Percentiles rank a stretch among this genome's conserved stretches.
These are phyloP conservation scores for Coemansia sp. DNA, from an alignment of 192 early-diverging fungal species.

Conservation along the genomic window DNA sequence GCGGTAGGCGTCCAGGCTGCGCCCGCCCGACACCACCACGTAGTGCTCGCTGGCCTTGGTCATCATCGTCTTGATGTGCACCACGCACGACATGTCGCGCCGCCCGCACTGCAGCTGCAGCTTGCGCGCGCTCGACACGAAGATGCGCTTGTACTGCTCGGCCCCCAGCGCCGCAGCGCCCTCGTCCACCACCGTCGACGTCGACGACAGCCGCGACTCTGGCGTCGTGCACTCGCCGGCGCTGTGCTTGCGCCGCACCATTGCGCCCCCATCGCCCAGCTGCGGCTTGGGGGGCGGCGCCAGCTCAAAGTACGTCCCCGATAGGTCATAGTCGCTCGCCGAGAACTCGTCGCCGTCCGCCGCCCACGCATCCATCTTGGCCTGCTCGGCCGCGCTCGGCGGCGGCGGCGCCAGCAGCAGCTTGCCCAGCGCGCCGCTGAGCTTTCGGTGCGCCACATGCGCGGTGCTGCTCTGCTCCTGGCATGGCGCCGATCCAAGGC, in stretches of 20 bases:
- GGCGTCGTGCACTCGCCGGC: slow-evolving; percentile 14
- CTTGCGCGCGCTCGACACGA: slow-evolving; percentile 45
- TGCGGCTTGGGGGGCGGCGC: not conserved
- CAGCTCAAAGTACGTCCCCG: slow-evolving; percentile 48
- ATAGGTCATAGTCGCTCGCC: slow-evolving; percentile 41
- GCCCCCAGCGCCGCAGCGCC: slow-evolving; percentile 17
- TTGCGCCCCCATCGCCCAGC: not conserved
- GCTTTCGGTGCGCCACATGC: slow-evolving; percentile 1
- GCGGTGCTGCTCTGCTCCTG: not conserved
- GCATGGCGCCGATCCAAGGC: not conserved
- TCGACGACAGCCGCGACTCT: slow-evolving; percentile 45
- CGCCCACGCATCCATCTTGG: slow-evolving; percentile 49
- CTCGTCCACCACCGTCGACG: slow-evolving; percentile 46
- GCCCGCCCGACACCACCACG: slow-evolving; percentile 29
- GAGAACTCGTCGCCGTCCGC: slow-evolving; percentile 53
- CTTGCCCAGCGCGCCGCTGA: slow-evolving; percentile 20
- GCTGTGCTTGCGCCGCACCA: not conserved
- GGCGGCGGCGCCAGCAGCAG: slow-evolving; percentile 22
- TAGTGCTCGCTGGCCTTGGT: slow-evolving; percentile 43
- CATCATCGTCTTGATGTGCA: slow-evolving; percentile 49
- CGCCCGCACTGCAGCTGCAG: slow-evolving; percentile 29
- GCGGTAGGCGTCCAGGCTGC: slow-evolving; percentile 22
- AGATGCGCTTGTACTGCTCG: slow-evolving; percentile 45
- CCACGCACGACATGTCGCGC: slow-evolving; percentile 33
- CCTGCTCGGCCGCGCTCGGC: slow-evolving; percentile 33